Evolutionary conservation across 2,329 filamentous ascomycete species (phyloP), one percentile per base, ranked within the genome.

Genomic region (Mycosphaerella sp.): DNA sequence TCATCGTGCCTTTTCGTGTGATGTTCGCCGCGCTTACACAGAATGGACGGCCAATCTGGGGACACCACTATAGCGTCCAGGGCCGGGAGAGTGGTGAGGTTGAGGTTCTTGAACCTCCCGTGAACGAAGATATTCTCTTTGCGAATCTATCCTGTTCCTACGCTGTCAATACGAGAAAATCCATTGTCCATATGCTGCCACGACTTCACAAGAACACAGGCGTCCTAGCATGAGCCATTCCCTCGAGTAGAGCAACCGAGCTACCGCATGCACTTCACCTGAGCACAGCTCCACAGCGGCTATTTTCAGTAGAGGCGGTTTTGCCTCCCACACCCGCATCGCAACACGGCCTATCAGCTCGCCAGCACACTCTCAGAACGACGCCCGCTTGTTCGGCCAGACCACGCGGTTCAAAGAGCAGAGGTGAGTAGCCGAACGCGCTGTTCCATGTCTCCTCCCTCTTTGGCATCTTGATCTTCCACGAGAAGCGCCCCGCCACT

Each of bases 341-440:
- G 34, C 51, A 54, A 42, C 35, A 50, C 49, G 45, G 17, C 54
- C 56, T 58, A 56, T 58, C 56, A 56, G 42, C 53, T 44, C 40
- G 49, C 48, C 49, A 40, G 34, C 36, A 49, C 49, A 41, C 51
- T 17, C 51, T 17, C 18, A 21, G 12, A 18, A 36, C 50, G 37
- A 36, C 45, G 45, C 27, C 36, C 28, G 18, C 36, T 37, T n/a
- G 17, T n/a, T n/a, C n/a, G 41, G 25, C 17, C 30, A 49, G 25
- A 35, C 49, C 37, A 47, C 55, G 50, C 54, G 45, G 30, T 45
- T 42, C 45, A 53, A 49, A 46, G 39, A 52, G 28, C 43, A 45
- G 28, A 53, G 50, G 57, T 59, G 50, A 57, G 57, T 57, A 52
- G 41, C 54, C 52, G 52, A 48, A 44, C 13, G 50, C 34, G 14